A percentile compares a stretch with the other conserved stretches of the same genome.
Conservation (phyloP, 2,329 filamentous ascomycete genomes). For the Colletotrichum sp. region DNA sequence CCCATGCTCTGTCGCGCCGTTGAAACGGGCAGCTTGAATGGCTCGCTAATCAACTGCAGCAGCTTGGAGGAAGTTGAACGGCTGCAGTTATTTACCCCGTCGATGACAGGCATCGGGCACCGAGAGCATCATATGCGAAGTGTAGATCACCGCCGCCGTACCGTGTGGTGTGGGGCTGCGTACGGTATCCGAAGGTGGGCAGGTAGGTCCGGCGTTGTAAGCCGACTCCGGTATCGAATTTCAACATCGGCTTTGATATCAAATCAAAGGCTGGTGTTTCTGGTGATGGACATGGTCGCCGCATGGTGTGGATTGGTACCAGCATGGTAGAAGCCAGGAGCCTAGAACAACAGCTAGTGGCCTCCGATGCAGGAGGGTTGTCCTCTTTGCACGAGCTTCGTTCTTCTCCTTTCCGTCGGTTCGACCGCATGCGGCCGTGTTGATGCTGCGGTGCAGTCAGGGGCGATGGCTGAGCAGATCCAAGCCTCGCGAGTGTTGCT, state of each 20-base stretch:
- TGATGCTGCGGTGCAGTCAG: background rate
- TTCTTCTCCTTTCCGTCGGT: background rate
- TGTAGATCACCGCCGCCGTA: background rate
- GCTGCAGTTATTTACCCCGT: background rate
- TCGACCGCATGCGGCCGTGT: background rate
- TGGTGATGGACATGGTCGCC: background rate
- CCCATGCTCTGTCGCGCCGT: background rate
- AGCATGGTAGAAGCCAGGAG: background rate
- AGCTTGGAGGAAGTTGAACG: background rate
- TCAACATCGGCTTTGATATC: background rate
- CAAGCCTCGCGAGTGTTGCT: background rate
- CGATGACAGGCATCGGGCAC: background rate
- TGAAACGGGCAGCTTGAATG: conserved; percentile 7
- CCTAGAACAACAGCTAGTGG: background rate
- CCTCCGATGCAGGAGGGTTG: background rate
- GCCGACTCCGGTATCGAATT: background rate
- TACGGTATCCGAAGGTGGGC: background rate
- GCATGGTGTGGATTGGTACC: background rate
- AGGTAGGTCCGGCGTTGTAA: background rate
- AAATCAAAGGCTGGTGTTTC: background rate
- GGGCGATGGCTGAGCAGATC: background rate
- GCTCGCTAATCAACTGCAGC: background rate
- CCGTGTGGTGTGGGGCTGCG: background rate
- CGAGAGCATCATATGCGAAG: background rate
- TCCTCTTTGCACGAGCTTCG: background rate